These are phyloP conservation scores for Neonectria magnoliae DNA, from an alignment of 2,329 filamentous ascomycete species.

Conservation along the genomic window DNA sequence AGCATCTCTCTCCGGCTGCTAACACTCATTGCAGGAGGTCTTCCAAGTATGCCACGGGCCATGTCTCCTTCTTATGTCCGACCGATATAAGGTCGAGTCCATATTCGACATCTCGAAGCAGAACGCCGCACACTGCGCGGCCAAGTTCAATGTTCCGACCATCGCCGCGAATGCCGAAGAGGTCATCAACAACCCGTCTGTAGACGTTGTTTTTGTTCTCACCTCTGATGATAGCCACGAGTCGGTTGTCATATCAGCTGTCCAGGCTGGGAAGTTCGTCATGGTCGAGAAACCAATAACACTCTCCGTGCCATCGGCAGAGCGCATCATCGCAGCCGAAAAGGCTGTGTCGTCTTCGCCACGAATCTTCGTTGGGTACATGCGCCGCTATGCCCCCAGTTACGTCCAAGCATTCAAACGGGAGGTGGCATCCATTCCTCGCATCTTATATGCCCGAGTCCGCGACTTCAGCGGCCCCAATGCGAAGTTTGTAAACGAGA, in stretches of 20 bases:
- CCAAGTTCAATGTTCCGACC: constrained; percentile 46
- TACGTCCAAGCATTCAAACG: constrained; percentile 56
- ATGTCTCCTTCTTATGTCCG: constrained; percentile 46
- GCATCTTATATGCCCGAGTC: constrained; percentile 64
- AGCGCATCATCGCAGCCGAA: constrained; percentile 61
- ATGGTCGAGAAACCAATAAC: constrained; percentile 70
- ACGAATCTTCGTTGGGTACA: constrained; percentile 67
- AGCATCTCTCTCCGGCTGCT: not conserved
- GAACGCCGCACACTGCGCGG: constrained; percentile 37
- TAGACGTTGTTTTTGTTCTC: constrained; percentile 64
- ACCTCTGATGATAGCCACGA: constrained; percentile 65
- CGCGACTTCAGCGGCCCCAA: constrained; percentile 60
- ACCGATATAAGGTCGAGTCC: constrained; percentile 55
- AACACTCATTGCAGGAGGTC: not conserved
- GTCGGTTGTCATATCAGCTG: constrained; percentile 57
- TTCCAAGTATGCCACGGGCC: constrained; percentile 22
- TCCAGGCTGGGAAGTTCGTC: constrained; percentile 63
- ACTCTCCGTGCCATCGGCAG: constrained; percentile 56
- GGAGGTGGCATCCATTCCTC: constrained; percentile 60
- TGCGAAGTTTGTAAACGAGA: constrained; percentile 56
- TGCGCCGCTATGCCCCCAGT: constrained; percentile 66
- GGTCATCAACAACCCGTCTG: constrained; percentile 52
- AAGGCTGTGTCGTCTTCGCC: constrained; percentile 48
- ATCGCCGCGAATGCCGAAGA: constrained; percentile 51
- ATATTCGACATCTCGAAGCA: constrained; percentile 60